These are phyloP conservation scores for Phylloporus scabripes DNA, from an alignment of 768 basidiomycete genomes.

Conservation along the genomic window DNA sequence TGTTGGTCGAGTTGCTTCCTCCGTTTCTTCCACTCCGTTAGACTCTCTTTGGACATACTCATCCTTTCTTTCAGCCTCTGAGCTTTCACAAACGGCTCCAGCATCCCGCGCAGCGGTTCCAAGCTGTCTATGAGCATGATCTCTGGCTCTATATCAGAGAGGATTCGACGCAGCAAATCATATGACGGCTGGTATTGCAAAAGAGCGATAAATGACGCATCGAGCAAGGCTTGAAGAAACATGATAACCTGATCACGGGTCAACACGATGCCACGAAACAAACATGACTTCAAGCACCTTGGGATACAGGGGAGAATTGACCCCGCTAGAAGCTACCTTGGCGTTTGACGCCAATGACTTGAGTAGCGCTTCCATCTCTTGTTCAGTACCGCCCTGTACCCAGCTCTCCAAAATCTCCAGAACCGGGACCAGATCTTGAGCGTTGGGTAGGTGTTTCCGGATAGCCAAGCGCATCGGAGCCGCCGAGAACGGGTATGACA, in stretches of 20 bases:
- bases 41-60: conserved; percentile 29
- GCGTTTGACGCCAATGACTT: conserved; percentile 16
- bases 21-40: conserved; percentile 47
- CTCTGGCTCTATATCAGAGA: conserved; percentile 51
- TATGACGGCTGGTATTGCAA: conserved; percentile 62
- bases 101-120: conserved; percentile 52
- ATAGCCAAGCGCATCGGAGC: conserved; percentile 40
- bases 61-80: conserved; percentile 46
- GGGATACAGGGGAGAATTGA: conserved; percentile 22
- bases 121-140: conserved; percentile 44
- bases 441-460: conserved; percentile 36
- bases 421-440: conserved; percentile 34
- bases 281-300: conserved; percentile 38
- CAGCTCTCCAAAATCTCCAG: conserved; percentile 36
- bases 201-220: conserved; percentile 64
- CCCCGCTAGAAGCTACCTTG: conserved; percentile 12
- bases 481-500: conserved; percentile 38
- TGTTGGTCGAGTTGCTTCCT: conserved; percentile 50
- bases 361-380: conserved; percentile 19
- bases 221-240: conserved; percentile 63
- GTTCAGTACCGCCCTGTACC: conserved; percentile 32
- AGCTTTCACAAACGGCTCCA: conserved; percentile 58
- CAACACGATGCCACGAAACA: conserved; percentile 27
- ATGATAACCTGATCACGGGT: conserved; percentile 44
- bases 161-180: conserved; percentile 43